Conservation (phyloP, 345 rosid genomes). For the Eucalyptus tenuipes region DNA sequence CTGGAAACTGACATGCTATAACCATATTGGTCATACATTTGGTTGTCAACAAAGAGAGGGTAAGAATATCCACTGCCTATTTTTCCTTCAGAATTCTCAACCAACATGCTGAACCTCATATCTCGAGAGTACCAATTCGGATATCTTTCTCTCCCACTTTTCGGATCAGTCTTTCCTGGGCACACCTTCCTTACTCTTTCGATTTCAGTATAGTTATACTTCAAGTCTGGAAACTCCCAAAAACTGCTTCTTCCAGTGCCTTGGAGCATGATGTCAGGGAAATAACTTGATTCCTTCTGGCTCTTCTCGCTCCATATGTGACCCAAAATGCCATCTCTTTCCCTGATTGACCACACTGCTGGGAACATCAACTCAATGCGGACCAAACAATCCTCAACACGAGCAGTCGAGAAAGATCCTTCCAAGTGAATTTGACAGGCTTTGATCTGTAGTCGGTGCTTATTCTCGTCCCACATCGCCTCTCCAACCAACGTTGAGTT, state of each 20-base stretch:
- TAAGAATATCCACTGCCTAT: slow-evolving; percentile 11
- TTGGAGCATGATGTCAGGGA: slow-evolving; percentile 4
- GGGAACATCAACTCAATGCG: slow-evolving; percentile 21
- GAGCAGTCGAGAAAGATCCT: slow-evolving; percentile 14
- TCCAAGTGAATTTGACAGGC: slow-evolving; percentile 14
- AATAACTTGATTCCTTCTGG: slow-evolving; percentile 11
- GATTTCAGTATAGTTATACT: slow-evolving; percentile 24
- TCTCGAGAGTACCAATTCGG: slow-evolving; percentile 16
- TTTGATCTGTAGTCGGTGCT: slow-evolving; percentile 6
- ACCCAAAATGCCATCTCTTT: slow-evolving; percentile 13
- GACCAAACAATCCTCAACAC: slow-evolving; percentile 31
- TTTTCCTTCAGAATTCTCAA: not conserved
- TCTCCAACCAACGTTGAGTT: slow-evolving; percentile 23
- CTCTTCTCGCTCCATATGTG: slow-evolving; percentile 9
- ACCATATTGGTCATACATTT: not conserved
- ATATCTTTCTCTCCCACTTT: slow-evolving; percentile 2
- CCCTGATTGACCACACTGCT: slow-evolving; percentile 13
- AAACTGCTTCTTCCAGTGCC: not conserved
- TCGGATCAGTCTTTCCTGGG: not conserved
- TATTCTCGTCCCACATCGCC: slow-evolving; percentile 32
- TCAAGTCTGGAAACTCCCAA: not conserved
- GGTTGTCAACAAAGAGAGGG: slow-evolving; percentile 25
- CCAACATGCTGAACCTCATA: slow-evolving; percentile 9
- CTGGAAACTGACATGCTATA: not conserved
- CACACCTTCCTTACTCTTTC: slow-evolving; percentile 13